Percentiles rank a stretch among this genome's conserved stretches.
phyloP scores from a whole-genome alignment of 1,284 basidiomycete genomes.

The Agroathelia rolfsii region DNA sequence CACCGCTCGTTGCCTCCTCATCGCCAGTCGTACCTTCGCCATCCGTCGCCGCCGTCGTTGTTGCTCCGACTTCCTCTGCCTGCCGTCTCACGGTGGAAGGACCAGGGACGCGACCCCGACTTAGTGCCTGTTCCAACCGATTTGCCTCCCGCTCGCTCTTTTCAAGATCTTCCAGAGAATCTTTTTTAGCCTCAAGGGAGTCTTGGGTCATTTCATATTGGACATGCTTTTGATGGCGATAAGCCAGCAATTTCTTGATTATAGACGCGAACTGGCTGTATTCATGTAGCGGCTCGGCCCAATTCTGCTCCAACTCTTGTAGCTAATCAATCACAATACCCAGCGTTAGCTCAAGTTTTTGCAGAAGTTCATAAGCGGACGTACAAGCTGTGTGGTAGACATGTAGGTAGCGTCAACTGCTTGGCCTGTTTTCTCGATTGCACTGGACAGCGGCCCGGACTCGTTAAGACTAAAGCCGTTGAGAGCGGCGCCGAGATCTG shows the following conservation, averaged over 20 bases:
- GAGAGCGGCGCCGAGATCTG: slow-evolving; percentile 89
- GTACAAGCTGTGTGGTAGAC: slow-evolving; percentile 79
- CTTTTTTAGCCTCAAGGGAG: slow-evolving; percentile 77
- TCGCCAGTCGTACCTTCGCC: slow-evolving; percentile 20
- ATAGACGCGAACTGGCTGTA: slow-evolving; percentile 93
- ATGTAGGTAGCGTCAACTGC: slow-evolving; percentile 93
- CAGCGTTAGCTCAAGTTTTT: neutral
- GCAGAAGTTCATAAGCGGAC: slow-evolving; percentile 18
- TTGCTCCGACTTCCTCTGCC: slow-evolving; percentile 15
- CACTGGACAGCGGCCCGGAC: slow-evolving; percentile 56
- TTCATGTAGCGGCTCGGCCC: slow-evolving; percentile 93
- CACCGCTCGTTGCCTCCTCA: slow-evolving; percentile 17
- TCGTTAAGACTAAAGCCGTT: slow-evolving; percentile 95
- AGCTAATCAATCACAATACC: slow-evolving; percentile 38
- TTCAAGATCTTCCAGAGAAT: slow-evolving; percentile 85
- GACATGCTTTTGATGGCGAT: slow-evolving; percentile 96
- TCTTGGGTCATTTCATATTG: slow-evolving; percentile 98
- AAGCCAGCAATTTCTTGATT: slow-evolving; percentile 88
- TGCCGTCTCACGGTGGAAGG: slow-evolving; percentile 18
- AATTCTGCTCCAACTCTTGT: slow-evolving; percentile 85
- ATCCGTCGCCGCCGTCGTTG: slow-evolving; percentile 24
- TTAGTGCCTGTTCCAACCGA: slow-evolving; percentile 81
- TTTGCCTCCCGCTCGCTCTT: slow-evolving; percentile 87
- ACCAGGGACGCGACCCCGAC: slow-evolving; percentile 35
- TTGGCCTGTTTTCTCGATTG: slow-evolving; percentile 90